Evolutionary conservation across 2,329 filamentous ascomycete genomes (phyloP), one percentile per base, ranked within the genome.

Genomic region (Rhynchosporium agropyri): DNA sequence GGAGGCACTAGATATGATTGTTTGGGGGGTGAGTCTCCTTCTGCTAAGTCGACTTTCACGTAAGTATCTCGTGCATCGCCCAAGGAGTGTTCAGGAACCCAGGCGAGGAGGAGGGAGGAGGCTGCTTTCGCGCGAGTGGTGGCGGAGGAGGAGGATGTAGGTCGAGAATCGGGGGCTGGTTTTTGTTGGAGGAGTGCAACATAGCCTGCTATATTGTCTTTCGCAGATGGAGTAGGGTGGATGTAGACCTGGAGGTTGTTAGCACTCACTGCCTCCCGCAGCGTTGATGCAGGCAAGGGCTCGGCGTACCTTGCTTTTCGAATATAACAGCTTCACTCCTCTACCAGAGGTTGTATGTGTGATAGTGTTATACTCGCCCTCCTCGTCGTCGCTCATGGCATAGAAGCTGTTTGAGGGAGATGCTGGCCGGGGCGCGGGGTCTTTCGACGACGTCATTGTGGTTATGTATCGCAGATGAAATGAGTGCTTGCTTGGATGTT

Each of bases 191-290:
- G 82, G 2, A 99, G 83, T 20, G 95, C 94, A 70, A 99, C 88
- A 75, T 95, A 99, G 51, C 95, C 95, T 3, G 92, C 81, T 61
- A 99, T 96, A 70, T 99, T 99, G 79, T 99, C 95, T 79, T 93
- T 97, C 62, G 93, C 85, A 0, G 92, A 96, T 0, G 94, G 90
- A 0, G 92, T 92, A 0, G 95, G 95, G 76, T 99, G 95, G 49
- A 99, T 89, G 75, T 98, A 99, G 75, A 99, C 95, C 89, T 93
- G 70, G 28, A 38, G 29, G 20, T 20, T 56, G 20, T 20, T 20
- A 20, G 20, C 20, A 20, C 20, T 20, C 20, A 20, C 20, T 20
- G 20, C 20, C 20, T 20, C 20, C 20, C 20, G 20, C 20, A 20
- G 20, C 20, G 20, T 20, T 20, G 20, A 20, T 20, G 20, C 20